A percentile compares a stretch with the other conserved stretches of the same genome.
These are phyloP conservation scores for Pezicula neosporulosa DNA, from an alignment of 2,329 filamentous ascomycete species.

Conservation along the genomic window DNA sequence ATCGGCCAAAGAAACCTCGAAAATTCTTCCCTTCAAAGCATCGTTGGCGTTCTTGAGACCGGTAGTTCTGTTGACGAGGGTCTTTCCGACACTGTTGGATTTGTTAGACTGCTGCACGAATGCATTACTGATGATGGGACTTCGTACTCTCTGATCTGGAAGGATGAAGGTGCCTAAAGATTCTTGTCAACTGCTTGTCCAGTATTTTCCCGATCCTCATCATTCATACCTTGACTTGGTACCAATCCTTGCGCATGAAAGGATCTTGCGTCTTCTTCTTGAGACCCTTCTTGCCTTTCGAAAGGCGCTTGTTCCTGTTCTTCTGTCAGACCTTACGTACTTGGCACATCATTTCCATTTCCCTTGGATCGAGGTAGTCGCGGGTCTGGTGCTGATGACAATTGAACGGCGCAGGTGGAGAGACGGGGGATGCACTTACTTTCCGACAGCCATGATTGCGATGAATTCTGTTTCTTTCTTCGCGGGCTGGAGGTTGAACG, in stretches of 20 bases:
- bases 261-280: conserved; percentile 99
- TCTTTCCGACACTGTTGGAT: conserved; percentile 88
- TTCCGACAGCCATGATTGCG: conserved; percentile 81
- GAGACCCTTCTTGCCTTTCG: conserved; percentile 99
- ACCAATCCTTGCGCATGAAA: conserved; percentile 99
- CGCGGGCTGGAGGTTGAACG: conserved; percentile 11
- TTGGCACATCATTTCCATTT: no score
- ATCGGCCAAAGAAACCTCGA: conserved; percentile 98
- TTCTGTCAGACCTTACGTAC: conserved; percentile 22
- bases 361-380: no score
- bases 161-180: conserved; percentile 82
- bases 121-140: conserved; percentile 8
- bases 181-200: conserved; percentile 21
- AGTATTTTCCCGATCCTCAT: conserved; percentile 2
- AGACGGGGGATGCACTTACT: conserved; percentile 47
- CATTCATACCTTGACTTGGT: conserved; percentile 79
- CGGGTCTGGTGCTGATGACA: no score
- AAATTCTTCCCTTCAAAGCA: conserved; percentile 95
- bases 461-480: conserved; percentile 34
- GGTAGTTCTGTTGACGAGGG: conserved; percentile 97
- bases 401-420: conserved; percentile 4
- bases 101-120: conserved; percentile 30
- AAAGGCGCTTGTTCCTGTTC: conserved; percentile 97
- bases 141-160: conserved; percentile 87
- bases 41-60: conserved; percentile 99